phyloP scores from a whole-genome alignment of 2,329 filamentous ascomycete species.

The Neofusicoccum ribis region DNA sequence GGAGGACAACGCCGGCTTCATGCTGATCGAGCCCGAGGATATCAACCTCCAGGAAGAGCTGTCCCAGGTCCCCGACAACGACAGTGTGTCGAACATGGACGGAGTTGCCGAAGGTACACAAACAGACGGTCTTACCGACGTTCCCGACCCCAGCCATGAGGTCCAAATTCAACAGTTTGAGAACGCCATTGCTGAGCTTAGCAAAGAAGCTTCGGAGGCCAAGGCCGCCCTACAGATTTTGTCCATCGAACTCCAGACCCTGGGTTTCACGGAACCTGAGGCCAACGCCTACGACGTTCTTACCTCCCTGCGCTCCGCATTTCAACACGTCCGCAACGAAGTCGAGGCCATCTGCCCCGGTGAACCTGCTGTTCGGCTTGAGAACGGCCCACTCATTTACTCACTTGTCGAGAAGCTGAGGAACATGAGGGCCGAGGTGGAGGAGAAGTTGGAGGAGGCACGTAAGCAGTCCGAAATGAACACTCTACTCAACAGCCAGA shows the following conservation, averaged over 20 bases:
- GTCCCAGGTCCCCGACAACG: slow-evolving; percentile 6
- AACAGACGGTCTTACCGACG: slow-evolving; percentile 16
- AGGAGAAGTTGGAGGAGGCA: slow-evolving; percentile 32
- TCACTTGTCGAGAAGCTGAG: slow-evolving; percentile 43
- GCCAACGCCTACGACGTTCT: slow-evolving; percentile 37
- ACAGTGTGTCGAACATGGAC: neutral
- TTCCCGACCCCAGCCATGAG: slow-evolving; percentile 25
- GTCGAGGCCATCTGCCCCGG: slow-evolving; percentile 45
- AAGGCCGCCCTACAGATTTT: slow-evolving; percentile 44
- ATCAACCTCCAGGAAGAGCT: slow-evolving; percentile 34
- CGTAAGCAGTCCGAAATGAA: slow-evolving; percentile 38
- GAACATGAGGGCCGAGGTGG: slow-evolving; percentile 29
- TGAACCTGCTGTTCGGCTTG: slow-evolving; percentile 36
- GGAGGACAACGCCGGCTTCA: slow-evolving; percentile 25
- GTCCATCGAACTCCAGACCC: slow-evolving; percentile 45
- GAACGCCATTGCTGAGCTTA: slow-evolving; percentile 42
- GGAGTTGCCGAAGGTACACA: slow-evolving; percentile 19
- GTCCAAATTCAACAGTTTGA: slow-evolving; percentile 38
- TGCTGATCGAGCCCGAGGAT: slow-evolving; percentile 37
- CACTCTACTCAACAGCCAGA: slow-evolving; percentile 38
- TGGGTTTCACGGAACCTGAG: slow-evolving; percentile 41
- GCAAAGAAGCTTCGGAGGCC: slow-evolving; percentile 39
- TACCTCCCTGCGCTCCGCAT: slow-evolving; percentile 43
- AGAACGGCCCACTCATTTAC: slow-evolving; percentile 41
- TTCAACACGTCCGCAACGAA: slow-evolving; percentile 40